Evolutionary conservation across 164 flowering plant genomes (phyloP), one percentile per base, ranked within the genome.

Genomic region (Houttuynia cordata): DNA sequence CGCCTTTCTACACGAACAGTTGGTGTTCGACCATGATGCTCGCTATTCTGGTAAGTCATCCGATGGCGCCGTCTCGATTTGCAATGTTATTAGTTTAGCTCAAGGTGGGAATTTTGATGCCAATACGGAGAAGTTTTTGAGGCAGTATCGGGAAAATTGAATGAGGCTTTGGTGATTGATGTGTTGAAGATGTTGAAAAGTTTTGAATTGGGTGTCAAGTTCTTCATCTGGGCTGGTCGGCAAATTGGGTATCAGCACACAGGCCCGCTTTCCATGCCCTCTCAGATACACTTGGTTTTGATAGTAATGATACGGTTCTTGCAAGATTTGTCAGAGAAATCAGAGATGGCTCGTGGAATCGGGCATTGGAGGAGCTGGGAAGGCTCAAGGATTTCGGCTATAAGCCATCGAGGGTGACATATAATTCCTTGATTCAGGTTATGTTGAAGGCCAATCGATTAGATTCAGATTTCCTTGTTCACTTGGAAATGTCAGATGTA

Each of bases 291-390:
- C 49, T 92, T 50, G 83, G 74, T 12, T 62, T 73, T 47, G 70
- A 51, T 64, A 37, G 37, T 34, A 73, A 61, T 39, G 67, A 63
- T 24, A 78, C 75, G 72, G 50, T 85, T 4, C 76, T 79, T 0
- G 87, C 79, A 17, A 50, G 70, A n/a, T 79, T 83, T 72, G 61
- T 85, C 56, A 62, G 22, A 7, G 87, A 84, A 59, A 85, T 92
- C 23, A 75, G 72, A 64, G 73, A 76, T 53, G 89, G 83, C 51
- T 96, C 67, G 62, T 92, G 95, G 95, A 84, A 80, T 75, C 56
- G 71, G 42, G 98, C 96, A 12, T 59, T 92, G 64, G 96, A 87
- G 77, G 96, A 92, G 85, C 70, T 92, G 19, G 96, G 93, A 62
- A 85, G 93, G 83, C 82, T 89, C 13, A 92, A 92, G 74, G 82